Conservation (phyloP, 306 rosid genomes). For the Quercus wislizeni region DNA sequence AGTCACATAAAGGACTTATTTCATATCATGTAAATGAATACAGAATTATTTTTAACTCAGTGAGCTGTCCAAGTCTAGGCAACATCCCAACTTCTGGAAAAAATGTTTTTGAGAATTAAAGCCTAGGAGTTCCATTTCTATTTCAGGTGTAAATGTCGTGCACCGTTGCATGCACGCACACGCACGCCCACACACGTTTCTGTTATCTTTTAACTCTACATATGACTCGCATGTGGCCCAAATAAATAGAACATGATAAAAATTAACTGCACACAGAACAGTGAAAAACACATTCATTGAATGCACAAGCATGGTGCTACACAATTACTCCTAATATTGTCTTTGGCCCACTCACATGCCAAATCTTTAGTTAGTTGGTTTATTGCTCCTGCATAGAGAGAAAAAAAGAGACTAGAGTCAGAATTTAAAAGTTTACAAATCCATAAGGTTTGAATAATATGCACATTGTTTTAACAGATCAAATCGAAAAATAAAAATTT, state of each 20-base stretch:
- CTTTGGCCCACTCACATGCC: neutral
- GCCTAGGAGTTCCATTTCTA: too few relatives aligned
- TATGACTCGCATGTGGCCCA: slow-evolving; percentile 30
- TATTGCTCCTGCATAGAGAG: neutral
- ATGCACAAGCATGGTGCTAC: neutral
- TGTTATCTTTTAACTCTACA: too few relatives aligned
- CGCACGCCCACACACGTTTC: too few relatives aligned
- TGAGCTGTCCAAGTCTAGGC: neutral
- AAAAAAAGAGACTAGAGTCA: neutral
- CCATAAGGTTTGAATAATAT: neutral
- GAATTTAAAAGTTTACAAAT: neutral
- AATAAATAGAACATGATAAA: too few relatives aligned
- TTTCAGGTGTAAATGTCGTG: too few relatives aligned
- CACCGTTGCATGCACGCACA: too few relatives aligned
- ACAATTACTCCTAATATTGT: neutral
- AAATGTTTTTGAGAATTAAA: too few relatives aligned
- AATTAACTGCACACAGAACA: too few relatives aligned
- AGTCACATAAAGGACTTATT: neutral
- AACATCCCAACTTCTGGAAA: too few relatives aligned
- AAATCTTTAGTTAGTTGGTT: neutral
- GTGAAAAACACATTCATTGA: neutral
- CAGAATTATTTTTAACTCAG: neutral
- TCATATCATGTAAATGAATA: neutral
- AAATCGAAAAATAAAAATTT: neutral
- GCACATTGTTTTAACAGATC: neutral